phyloP scores from a whole-genome alignment of 305 asterid species.

The Galium porrigens region DNA sequence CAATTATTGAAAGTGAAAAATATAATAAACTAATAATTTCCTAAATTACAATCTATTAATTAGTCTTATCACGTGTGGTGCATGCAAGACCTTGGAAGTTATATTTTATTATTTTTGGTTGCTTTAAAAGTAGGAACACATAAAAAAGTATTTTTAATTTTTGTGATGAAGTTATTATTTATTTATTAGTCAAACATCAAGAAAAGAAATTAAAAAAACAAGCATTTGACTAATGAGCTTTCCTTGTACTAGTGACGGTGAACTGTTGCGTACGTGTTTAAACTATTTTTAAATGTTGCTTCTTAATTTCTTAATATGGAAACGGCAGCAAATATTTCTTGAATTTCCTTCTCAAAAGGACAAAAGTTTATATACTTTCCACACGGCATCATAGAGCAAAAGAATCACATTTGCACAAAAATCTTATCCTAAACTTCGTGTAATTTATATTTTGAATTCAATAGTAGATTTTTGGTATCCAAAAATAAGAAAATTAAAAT shows the following conservation, averaged over 20 bases:
- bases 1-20: background rate
- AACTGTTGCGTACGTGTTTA: conserved; percentile 4
- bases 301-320: background rate
- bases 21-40: background rate
- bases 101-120: background rate
- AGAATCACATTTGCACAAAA: background rate
- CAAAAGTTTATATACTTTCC: background rate
- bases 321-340: background rate
- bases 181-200: background rate
- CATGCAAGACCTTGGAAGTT: background rate
- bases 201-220: background rate
- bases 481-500: too few species aligned
- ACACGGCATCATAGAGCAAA: background rate
- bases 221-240: conserved; percentile 6
- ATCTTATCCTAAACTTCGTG: background rate
- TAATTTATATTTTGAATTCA: background rate
- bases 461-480: too few species aligned
- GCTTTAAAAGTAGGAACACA: background rate
- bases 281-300: background rate
- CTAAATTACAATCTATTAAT: background rate
- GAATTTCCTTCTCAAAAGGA: background rate
- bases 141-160: background rate
- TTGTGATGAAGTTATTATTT: background rate
- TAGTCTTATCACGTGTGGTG: conserved; percentile 4
- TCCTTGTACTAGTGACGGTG: background rate